Conservation (phyloP, 768 basidiomycete genomes). For the Paxillus ammoniavirescens region DNA sequence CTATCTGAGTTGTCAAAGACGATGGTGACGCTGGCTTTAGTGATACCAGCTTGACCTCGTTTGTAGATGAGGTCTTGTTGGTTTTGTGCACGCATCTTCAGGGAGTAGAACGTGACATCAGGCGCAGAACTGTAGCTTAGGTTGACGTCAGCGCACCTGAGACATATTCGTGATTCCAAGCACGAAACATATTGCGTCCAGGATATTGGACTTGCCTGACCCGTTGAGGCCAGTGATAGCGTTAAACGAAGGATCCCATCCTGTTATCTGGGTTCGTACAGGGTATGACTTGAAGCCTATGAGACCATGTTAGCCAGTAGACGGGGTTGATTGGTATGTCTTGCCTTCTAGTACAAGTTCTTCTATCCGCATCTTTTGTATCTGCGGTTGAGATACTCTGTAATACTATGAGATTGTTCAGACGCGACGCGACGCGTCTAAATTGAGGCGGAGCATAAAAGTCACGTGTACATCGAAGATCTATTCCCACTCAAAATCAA, state of each 20-base stretch:
- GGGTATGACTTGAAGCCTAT: constrained; percentile 98
- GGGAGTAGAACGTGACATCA: not conserved
- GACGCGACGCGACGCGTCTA: constrained; percentile 33
- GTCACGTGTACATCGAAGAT: constrained; percentile 14
- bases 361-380: constrained; percentile 80
- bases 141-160: constrained; percentile 48
- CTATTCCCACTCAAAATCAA: not conserved
- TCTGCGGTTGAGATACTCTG: not conserved
- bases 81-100: constrained; percentile 89
- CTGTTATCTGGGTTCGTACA: constrained; percentile 90
- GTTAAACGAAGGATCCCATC: constrained; percentile 98
- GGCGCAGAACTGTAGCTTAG: not conserved
- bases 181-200: constrained; percentile 99
- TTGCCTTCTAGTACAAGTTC: constrained; percentile 91
- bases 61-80: constrained; percentile 99
- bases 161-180: constrained; percentile 97
- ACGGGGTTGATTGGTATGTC: not conserved
- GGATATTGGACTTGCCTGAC: constrained; percentile 97
- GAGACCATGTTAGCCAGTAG: constrained; percentile 1
- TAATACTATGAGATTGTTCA: not conserved
- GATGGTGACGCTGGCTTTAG: constrained; percentile 96
- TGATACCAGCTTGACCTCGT: constrained; percentile 94
- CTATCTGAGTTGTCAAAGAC: constrained; percentile 98
- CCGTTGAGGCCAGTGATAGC: constrained; percentile 97
- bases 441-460: constrained; percentile 28